phyloP scores from a whole-genome alignment of 257 asterid species.

The Sherardia arvensis region DNA sequence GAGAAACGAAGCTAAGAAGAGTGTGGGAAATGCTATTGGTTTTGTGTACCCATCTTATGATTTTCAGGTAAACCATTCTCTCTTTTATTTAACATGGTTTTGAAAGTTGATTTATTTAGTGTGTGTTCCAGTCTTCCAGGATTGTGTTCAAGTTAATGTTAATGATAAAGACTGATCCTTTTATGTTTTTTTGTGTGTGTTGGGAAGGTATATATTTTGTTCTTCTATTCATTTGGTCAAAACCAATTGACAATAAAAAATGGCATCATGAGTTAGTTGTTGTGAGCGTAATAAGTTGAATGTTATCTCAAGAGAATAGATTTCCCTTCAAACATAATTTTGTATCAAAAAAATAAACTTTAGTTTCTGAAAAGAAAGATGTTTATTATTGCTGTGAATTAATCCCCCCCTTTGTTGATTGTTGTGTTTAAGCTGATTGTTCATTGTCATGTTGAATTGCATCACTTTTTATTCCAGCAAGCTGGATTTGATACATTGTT shows the following conservation, averaged over 20 bases:
- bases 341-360: too few relatives aligned
- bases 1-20: slow-evolving; percentile 24
- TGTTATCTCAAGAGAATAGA: not conserved
- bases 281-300: not conserved
- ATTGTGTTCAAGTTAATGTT: not conserved
- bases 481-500: not conserved
- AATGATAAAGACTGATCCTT: not conserved
- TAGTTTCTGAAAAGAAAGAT: not conserved
- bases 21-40: slow-evolving; percentile 37
- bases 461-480: too few relatives aligned
- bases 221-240: not conserved
- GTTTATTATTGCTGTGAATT: too few relatives aligned
- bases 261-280: not conserved
- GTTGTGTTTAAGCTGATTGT: not conserved
- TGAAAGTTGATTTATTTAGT: not conserved
- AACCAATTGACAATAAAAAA: not conserved
- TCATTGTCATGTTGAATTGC: not conserved
- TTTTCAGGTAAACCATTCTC: slow-evolving; percentile 37
- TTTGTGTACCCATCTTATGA: slow-evolving; percentile 38
- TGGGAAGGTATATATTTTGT: not conserved
- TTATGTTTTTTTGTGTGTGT: not conserved
- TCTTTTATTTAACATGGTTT: not conserved
- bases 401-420: not conserved
- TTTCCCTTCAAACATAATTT: not conserved
- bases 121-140: too few relatives aligned